Percentiles rank a stretch among this genome's conserved stretches.
These are phyloP conservation scores for Suillus subalutaceus DNA, from an alignment of 768 basidiomycete species.

Conservation along the genomic window DNA sequence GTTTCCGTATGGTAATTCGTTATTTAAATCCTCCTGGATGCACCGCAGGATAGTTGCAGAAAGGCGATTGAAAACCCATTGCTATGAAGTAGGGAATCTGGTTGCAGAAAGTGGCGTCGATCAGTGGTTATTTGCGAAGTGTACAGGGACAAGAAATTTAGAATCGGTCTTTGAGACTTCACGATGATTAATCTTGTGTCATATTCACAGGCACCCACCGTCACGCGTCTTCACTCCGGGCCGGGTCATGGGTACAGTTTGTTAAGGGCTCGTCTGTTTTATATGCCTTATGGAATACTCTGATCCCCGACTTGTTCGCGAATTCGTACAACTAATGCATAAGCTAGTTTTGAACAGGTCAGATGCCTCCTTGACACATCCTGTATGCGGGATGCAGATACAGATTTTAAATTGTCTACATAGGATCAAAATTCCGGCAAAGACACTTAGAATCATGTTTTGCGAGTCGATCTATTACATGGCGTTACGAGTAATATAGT, in stretches of 20 bases:
- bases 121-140: neutral
- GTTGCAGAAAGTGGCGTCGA: neutral
- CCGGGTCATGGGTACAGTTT: too few species aligned
- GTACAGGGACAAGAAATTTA: neutral
- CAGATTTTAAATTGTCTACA: too few species aligned
- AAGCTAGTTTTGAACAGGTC: too few species aligned
- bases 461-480: neutral
- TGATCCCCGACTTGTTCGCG: too few species aligned
- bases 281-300: too few species aligned
- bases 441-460: neutral
- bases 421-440: too few species aligned
- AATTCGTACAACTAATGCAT: too few species aligned
- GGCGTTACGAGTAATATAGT: neutral
- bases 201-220: too few species aligned
- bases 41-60: constrained; percentile 8
- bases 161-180: neutral
- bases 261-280: too few species aligned
- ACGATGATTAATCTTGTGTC: neutral
- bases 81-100: neutral
- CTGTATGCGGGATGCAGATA: too few species aligned
- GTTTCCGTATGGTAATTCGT: constrained; percentile 38
- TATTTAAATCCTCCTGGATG: constrained; percentile 25
- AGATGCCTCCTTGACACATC: too few species aligned
- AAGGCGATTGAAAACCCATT: constrained; percentile 16
- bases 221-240: too few species aligned